Evolutionary conservation across 2,329 filamentous ascomycete genomes (phyloP).

Genomic region (Cryphonectria nitschkei): DNA sequence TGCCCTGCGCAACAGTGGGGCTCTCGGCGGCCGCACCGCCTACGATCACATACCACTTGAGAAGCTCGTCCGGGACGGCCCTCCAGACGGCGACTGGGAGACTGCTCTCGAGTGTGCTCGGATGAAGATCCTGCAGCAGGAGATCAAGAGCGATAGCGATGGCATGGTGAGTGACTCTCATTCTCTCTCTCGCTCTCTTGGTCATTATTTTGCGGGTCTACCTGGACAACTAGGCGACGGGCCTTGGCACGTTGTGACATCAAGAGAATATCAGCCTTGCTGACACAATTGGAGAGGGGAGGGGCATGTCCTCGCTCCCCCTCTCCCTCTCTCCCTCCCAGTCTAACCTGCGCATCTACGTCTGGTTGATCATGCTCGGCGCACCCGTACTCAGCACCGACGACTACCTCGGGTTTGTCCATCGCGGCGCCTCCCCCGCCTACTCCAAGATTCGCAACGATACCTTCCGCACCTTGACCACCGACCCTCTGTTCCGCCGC

Average conservation of each 20-base stretch:
- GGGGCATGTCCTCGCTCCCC: slow-evolving; percentile 10
- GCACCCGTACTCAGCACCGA: slow-evolving; percentile 84
- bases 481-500: slow-evolving; percentile 94
- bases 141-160: slow-evolving; percentile 75
- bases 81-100: slow-evolving; percentile 69
- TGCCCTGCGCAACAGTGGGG: slow-evolving; percentile 29
- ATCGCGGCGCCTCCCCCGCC: slow-evolving; percentile 89
- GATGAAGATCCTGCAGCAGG: slow-evolving; percentile 74
- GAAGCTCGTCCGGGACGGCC: slow-evolving; percentile 78
- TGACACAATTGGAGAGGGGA: slow-evolving; percentile 1
- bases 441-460: slow-evolving; percentile 99
- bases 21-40: slow-evolving; percentile 47
- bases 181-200: not conserved
- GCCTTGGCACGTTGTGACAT: slow-evolving; percentile 9
- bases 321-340: slow-evolving; percentile 40
- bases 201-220: not conserved
- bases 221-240: not conserved
- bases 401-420: slow-evolving; percentile 85
- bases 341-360: slow-evolving; percentile 92
- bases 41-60: slow-evolving; percentile 69
- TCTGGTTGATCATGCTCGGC: slow-evolving; percentile 93
- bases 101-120: slow-evolving; percentile 71
- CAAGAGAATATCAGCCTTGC: slow-evolving; percentile 1
- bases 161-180: slow-evolving; percentile 67
- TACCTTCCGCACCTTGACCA: slow-evolving; percentile 94